A percentile compares a stretch with the other conserved stretches of the same genome.
Conservation (phyloP, 495 filamentous ascomycete species). For the Neurospora sp. region DNA sequence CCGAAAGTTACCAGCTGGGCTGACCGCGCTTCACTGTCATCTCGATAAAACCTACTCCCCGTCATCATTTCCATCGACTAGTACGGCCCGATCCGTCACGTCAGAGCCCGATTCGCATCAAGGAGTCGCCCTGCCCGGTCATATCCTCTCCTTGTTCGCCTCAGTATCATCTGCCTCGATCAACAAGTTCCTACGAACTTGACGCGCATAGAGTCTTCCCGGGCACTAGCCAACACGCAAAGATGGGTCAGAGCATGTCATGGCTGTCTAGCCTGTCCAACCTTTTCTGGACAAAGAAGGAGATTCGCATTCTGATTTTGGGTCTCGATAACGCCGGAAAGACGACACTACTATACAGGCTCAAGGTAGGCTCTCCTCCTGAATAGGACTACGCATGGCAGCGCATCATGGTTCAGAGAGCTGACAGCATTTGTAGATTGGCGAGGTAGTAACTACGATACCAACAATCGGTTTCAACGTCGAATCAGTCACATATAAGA, state of each 20-base stretch:
- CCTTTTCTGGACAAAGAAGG: constrained; percentile 84
- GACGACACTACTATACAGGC: constrained; percentile 88
- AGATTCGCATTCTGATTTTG: constrained; percentile 91
- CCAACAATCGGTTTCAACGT: constrained; percentile 99
- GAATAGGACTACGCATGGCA: background rate
- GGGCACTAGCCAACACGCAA: constrained; percentile 12
- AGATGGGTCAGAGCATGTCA: constrained; percentile 76
- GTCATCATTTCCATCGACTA: background rate
- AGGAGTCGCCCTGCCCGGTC: background rate
- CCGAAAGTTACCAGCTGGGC: background rate
- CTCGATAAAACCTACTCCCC: background rate
- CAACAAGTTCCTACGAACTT: background rate
- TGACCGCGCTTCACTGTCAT: background rate
- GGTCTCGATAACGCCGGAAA: constrained; percentile 98
- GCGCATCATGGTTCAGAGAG: background rate
- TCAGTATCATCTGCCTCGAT: background rate
- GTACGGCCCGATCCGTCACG: background rate
- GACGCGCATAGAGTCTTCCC: background rate
- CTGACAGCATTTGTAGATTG: constrained; percentile 51
- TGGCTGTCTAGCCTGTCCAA: constrained; percentile 60
- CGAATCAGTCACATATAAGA: constrained; percentile 93
- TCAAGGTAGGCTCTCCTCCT: constrained; percentile 56
- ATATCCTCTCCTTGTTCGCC: background rate
- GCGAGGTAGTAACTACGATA: constrained; percentile 97
- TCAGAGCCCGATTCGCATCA: background rate